Conservation (phyloP, 192 early-diverging fungal species). For the Spinellus fusiger region DNA sequence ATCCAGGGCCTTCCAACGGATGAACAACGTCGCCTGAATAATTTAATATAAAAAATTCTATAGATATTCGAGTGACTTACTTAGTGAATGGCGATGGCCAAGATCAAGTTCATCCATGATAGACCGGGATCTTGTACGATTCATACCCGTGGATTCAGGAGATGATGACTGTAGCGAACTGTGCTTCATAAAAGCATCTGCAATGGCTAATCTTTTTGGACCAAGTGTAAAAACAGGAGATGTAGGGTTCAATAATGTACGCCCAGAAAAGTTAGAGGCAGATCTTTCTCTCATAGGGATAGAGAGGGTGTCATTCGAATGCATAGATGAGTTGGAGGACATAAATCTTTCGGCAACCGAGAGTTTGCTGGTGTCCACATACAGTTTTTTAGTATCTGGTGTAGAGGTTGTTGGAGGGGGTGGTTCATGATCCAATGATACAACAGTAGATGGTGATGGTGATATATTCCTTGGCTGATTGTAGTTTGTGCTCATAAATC, state of each 20-base stretch:
- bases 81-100: constrained; percentile 1
- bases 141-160: not conserved
- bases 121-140: not conserved
- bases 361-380: not conserved
- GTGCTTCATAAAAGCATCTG: constrained; percentile 8
- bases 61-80: not conserved
- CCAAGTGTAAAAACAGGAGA: not conserved
- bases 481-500: constrained; percentile 13
- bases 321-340: not conserved
- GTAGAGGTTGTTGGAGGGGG: not conserved
- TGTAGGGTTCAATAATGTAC: not conserved
- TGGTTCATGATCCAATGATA: not conserved
- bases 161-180: not conserved
- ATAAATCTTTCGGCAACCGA: constrained; percentile 25
- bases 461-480: not conserved
- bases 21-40: constrained; percentile 1
- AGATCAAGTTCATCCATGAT: constrained; percentile 7
- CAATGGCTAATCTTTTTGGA: constrained; percentile 6
- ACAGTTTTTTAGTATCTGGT: not conserved
- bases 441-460: not conserved
- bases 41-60: not conserved
- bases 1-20: constrained; percentile 4
- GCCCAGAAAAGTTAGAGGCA: constrained; percentile 11
- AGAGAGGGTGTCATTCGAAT: not conserved
- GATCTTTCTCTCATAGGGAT: constrained; percentile 5